Base-by-base conservation (phyloP, 257 asterid genomes). In the Gynochthodes officinalis region DNA sequence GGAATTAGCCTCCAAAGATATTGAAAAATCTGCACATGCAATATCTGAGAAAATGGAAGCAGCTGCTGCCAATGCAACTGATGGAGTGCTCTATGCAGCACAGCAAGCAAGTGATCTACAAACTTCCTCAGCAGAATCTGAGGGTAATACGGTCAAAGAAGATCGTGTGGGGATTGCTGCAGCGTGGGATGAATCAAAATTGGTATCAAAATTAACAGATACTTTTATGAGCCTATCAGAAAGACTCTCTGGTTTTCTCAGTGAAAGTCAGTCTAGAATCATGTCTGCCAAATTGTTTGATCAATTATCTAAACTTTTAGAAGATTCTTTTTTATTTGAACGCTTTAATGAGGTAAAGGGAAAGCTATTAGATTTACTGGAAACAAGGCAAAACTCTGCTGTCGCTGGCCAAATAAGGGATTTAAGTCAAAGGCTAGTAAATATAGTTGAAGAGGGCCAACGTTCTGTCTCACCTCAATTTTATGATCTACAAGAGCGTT, bases 241-340 rank as follows among this genome's bases (percentile, higher is more conserved):
- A 80, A 86, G 96, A 76, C 82, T 91, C 67, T 94, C 97, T 54
- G 98, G 98, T 68, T 94, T 91, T 82, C 95, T 94, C 64, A 89
- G 87, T 75, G 96, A 91, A 67, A 82, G 90, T 72, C 98, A 94
- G 78, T 91, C 94, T 59, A 84, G 76, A 60, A 80, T 88, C 75
- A 79, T 94, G 87, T 91, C 90, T 32, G 92, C 94, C 69, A 87
- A 86, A 74, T 87, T 94, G 76, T 88, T 94, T 74, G 98, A 94
- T 83, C 96, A 87, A 73, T 75, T 91, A 76, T 94, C 97, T 25
- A 85, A 82, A 69, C 86, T 89, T 46, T 82, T 94, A 73, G 97
- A 88, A 78, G 96, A 82, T 80, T 89, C 97, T 52, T 87, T 80
- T 76, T 83, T 87, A 60, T 87, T 68, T 66, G 98, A 84, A 72